Evolutionary conservation across 2,329 filamentous ascomycete genomes (phyloP).

Genomic region (Phoma sp.): DNA sequence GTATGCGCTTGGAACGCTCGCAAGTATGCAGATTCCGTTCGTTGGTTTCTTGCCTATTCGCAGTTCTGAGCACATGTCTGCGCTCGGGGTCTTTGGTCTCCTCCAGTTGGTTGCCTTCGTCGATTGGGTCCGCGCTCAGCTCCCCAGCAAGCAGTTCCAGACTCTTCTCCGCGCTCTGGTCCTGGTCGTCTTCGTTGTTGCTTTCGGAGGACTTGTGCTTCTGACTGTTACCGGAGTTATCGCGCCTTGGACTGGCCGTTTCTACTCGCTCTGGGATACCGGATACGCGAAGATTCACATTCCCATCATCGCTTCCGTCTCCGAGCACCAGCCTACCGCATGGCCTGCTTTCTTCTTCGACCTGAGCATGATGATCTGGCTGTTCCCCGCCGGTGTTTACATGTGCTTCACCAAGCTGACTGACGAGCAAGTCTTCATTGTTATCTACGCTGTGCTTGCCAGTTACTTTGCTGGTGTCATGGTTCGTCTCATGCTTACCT

Average conservation of each 20-base stretch:
- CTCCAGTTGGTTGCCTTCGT: slow-evolving; percentile 92
- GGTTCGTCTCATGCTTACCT: slow-evolving; percentile 97
- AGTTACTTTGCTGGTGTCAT: slow-evolving; percentile 99
- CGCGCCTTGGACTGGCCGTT: slow-evolving; percentile 96
- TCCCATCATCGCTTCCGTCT: slow-evolving; percentile 99
- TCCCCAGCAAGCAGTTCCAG: slow-evolving; percentile 93
- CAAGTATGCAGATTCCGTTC: slow-evolving; percentile 99
- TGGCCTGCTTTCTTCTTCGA: slow-evolving; percentile 99
- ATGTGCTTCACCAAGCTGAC: slow-evolving; percentile 93
- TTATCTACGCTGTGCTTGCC: slow-evolving; percentile 95
- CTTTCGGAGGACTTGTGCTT: slow-evolving; percentile 78
- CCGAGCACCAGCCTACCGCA: slow-evolving; percentile 97
- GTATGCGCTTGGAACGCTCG: slow-evolving; percentile 94
- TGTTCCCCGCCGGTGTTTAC: slow-evolving; percentile 98
- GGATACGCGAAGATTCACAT: slow-evolving; percentile 99
- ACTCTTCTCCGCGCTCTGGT: slow-evolving; percentile 82
- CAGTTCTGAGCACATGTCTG: slow-evolving; percentile 98
- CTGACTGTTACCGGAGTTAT: slow-evolving; percentile 88
- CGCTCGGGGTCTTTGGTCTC: slow-evolving; percentile 92
- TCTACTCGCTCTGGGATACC: slow-evolving; percentile 99
- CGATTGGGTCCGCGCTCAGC: slow-evolving; percentile 85
- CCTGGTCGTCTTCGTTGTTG: slow-evolving; percentile 74
- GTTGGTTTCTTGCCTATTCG: slow-evolving; percentile 96
- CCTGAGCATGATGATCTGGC: slow-evolving; percentile 96
- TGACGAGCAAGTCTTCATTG: slow-evolving; percentile 97